Conservation (phyloP, 2,329 filamentous ascomycete species). For the Colletotrichum noveboracense region DNA sequence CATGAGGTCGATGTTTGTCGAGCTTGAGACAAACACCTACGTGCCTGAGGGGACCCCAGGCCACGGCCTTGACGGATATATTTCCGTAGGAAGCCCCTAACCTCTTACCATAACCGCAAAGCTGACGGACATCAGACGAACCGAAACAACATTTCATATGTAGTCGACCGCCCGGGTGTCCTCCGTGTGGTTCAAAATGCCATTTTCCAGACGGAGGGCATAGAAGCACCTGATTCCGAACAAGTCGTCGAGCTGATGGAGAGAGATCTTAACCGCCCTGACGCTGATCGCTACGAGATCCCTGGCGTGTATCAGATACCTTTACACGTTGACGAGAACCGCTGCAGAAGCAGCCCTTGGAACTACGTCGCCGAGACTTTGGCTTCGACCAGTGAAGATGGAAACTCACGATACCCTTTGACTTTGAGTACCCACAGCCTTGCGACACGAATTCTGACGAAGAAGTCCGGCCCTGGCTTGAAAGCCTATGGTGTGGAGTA, state of each 20-base stretch:
- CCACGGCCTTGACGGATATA: slow-evolving; percentile 57
- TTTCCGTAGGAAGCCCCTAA: slow-evolving; percentile 24
- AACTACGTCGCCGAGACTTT: background rate
- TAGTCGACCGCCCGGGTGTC: background rate
- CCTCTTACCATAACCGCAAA: background rate
- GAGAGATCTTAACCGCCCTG: background rate
- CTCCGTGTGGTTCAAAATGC: background rate
- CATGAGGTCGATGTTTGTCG: slow-evolving; percentile 54
- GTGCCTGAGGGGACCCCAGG: slow-evolving; percentile 38
- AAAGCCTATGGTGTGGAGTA: slow-evolving; percentile 46
- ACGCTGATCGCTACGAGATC: background rate
- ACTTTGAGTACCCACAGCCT: slow-evolving; percentile 40
- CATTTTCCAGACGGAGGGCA: background rate
- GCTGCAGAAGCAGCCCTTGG: background rate
- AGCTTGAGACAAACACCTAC: slow-evolving; percentile 52
- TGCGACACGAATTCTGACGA: slow-evolving; percentile 41
- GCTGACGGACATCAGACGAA: slow-evolving; percentile 26
- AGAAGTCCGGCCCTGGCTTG: background rate
- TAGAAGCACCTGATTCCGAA: background rate
- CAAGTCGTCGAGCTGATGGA: background rate
- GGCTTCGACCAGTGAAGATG: background rate
- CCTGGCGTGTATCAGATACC: background rate
- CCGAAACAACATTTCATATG: background rate
- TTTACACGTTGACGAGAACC: background rate
- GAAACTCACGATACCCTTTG: slow-evolving; percentile 37